These are phyloP conservation scores for Torulaspora delbrueckii DNA, from an alignment of 805 yeast genomes.

Conservation along the genomic window DNA sequence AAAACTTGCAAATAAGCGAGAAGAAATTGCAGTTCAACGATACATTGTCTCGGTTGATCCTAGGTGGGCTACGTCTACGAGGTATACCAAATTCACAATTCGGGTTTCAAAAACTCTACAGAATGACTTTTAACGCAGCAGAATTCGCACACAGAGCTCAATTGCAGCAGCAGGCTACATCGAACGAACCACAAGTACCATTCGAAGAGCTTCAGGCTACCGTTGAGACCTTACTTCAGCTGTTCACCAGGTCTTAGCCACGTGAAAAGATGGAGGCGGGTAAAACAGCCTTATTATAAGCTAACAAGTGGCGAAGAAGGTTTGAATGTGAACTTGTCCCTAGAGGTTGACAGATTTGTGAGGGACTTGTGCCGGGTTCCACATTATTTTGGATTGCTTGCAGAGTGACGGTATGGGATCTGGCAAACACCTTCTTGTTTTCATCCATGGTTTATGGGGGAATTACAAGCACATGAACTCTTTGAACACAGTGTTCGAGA, in stretches of 20 bases:
- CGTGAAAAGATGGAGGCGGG: background rate
- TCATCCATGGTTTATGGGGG: slow-evolving; percentile 80
- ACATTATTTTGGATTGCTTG: background rate
- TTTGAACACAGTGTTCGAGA: slow-evolving; percentile 41
- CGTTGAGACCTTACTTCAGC: slow-evolving; percentile 34
- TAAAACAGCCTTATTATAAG: background rate
- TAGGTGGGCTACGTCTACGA: slow-evolving; percentile 37
- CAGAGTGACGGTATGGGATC: slow-evolving; percentile 6
- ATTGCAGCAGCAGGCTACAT: slow-evolving; percentile 11
- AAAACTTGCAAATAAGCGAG: slow-evolving; percentile 25
- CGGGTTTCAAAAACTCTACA: slow-evolving; percentile 35
- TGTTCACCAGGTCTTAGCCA: slow-evolving; percentile 30
- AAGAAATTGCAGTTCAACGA: slow-evolving; percentile 27
- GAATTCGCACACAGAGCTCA: slow-evolving; percentile 37
- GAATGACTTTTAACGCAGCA: slow-evolving; percentile 36
- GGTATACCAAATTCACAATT: slow-evolving; percentile 30
- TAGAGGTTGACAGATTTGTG: background rate
- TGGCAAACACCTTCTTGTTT: slow-evolving; percentile 55
- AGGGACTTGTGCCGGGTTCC: background rate
- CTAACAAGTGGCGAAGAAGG: slow-evolving; percentile 1
- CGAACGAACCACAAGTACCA: slow-evolving; percentile 19
- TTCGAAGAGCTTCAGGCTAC: slow-evolving; percentile 35
- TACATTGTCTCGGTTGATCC: slow-evolving; percentile 34
- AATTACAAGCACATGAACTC: slow-evolving; percentile 53
- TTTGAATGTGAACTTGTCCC: background rate